Evolutionary conservation across 208 protist genomes (phyloP).

Genomic region (Crithidia sp.): DNA sequence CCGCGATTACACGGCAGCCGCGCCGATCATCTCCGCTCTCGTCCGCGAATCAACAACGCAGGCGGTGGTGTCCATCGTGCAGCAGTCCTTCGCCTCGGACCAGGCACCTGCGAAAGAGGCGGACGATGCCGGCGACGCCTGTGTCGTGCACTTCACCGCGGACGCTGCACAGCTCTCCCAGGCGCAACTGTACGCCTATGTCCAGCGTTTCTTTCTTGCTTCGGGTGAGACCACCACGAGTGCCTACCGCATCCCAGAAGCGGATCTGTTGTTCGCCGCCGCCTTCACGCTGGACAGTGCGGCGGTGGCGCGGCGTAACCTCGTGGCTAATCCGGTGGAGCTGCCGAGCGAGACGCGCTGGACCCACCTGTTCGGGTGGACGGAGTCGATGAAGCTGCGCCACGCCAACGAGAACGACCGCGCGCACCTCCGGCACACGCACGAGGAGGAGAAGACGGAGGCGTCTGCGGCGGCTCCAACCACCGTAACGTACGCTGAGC

Average conservation of each 20-base stretch:
- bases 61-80: constrained; percentile 63
- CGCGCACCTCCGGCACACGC: constrained; percentile 28
- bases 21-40: constrained; percentile 52
- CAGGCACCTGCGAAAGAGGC: constrained; percentile 45
- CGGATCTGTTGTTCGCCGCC: constrained; percentile 51
- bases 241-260: constrained; percentile 16
- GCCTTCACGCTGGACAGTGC: constrained; percentile 52
- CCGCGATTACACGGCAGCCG: constrained; percentile 24
- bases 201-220: constrained; percentile 33
- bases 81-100: constrained; percentile 54
- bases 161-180: constrained; percentile 43
- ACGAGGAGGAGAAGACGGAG: not conserved
- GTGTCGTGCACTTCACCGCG: constrained; percentile 78
- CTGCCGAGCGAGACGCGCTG: constrained; percentile 64
- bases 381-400: constrained; percentile 54
- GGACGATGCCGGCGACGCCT: constrained; percentile 19
- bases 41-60: constrained; percentile 30
- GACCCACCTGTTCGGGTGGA: constrained; percentile 64
- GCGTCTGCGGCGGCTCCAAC: constrained; percentile 1
- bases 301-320: constrained; percentile 15
- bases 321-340: constrained; percentile 28
- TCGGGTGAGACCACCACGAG: not conserved
- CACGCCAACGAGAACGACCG: constrained; percentile 45
- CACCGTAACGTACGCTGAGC: not conserved
- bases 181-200: constrained; percentile 47